Conservation (phyloP, 2,329 filamentous ascomycete species). For the Seiridium unicorne region DNA sequence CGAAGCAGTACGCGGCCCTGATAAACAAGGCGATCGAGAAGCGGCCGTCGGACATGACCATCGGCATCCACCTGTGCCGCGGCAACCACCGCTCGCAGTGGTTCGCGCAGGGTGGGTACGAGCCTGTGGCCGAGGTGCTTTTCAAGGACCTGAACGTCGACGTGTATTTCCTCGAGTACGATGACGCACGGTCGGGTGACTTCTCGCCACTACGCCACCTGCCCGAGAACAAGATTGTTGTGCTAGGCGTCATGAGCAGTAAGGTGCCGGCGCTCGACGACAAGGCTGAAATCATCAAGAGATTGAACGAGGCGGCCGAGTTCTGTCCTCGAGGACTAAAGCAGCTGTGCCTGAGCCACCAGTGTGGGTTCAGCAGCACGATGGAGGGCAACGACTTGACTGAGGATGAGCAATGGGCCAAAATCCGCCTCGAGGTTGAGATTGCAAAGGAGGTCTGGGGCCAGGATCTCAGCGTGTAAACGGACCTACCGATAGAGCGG, state of each 20-base stretch:
- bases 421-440: conserved; percentile 51
- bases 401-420: conserved; percentile 58
- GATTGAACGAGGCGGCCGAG: conserved; percentile 42
- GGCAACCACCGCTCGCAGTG: conserved; percentile 57
- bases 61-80: conserved; percentile 56
- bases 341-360: conserved; percentile 55
- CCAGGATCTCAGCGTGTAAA: conserved; percentile 33
- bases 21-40: conserved; percentile 54
- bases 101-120: conserved; percentile 58
- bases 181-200: conserved; percentile 54
- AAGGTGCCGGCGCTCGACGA: conserved; percentile 58
- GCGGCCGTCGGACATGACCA: conserved; percentile 51
- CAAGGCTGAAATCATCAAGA: conserved; percentile 33
- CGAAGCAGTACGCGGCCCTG: conserved; percentile 50
- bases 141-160: conserved; percentile 57
- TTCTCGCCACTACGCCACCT: conserved; percentile 54
- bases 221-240: conserved; percentile 52
- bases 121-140: conserved; percentile 55
- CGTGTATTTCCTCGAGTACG: conserved; percentile 60
- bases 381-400: conserved; percentile 55
- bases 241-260: conserved; percentile 53
- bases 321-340: conserved; percentile 51
- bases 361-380: conserved; percentile 58
- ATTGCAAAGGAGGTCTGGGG: conserved; percentile 59
- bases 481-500: too few relatives aligned